These are phyloP conservation scores for Populus tomentosa DNA, from an alignment of 441 rosid species.

Conservation along the genomic window DNA sequence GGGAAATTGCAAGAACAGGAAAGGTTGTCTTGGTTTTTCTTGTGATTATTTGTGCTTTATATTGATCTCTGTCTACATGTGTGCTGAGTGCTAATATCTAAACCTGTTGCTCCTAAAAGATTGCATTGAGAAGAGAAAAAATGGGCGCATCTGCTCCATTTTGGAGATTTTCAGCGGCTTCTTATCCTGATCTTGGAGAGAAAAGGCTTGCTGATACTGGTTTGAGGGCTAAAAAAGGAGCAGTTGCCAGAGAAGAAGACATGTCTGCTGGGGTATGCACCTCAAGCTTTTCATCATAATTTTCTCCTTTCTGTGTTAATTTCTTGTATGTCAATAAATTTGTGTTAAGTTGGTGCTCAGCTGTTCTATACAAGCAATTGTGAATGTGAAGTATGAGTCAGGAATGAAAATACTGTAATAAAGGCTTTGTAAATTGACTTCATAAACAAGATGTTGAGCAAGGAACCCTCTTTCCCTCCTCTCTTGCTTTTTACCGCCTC, in stretches of 20 bases:
- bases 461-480: background rate
- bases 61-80: background rate
- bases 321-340: background rate
- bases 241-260: constrained; percentile 33
- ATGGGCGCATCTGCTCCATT: constrained; percentile 93
- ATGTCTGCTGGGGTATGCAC: constrained; percentile 50
- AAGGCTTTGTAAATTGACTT: background rate
- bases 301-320: background rate
- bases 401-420: background rate
- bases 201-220: constrained; percentile 38
- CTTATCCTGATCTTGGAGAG: constrained; percentile 88
- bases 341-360: background rate
- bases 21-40: constrained; percentile 47
- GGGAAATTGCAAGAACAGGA: constrained; percentile 93
- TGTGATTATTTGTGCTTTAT: constrained; percentile 9
- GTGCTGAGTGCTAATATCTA: background rate
- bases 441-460: background rate
- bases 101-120: constrained; percentile 34
- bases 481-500: background rate
- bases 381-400: background rate
- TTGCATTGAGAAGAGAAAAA: constrained; percentile 90
- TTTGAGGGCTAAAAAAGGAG: constrained; percentile 36
- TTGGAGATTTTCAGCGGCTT: constrained; percentile 96
- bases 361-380: background rate
- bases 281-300: constrained; percentile 15